phyloP scores from a whole-genome alignment of 495 filamentous ascomycete species.

The Lineolata rhizophorae region DNA sequence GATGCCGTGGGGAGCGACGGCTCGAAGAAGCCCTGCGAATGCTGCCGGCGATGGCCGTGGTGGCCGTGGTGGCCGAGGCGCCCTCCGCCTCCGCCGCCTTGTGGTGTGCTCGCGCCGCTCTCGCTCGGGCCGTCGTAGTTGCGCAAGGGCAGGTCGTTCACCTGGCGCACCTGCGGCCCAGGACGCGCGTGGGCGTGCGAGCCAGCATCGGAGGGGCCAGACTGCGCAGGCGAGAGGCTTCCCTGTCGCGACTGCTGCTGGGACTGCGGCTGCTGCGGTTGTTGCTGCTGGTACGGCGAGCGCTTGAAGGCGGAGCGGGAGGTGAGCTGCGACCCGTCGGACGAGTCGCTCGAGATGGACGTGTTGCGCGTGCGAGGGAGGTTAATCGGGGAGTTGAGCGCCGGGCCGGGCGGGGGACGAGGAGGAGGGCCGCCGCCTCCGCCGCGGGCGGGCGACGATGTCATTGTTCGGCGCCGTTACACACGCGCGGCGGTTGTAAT shows the following conservation, averaged over 20 bases:
- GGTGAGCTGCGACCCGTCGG: conserved; percentile 8
- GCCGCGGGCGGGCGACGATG: not conserved
- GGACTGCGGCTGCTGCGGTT: conserved; percentile 1
- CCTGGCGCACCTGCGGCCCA: too few relatives aligned
- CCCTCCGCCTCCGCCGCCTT: too few relatives aligned
- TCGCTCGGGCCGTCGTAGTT: too few relatives aligned
- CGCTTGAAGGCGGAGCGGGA: conserved; percentile 2
- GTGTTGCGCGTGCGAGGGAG: conserved; percentile 2
- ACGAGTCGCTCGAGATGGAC: conserved; percentile 11
- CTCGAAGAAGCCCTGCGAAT: conserved; percentile 80
- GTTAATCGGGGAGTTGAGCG: conserved; percentile 1
- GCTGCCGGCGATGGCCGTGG: conserved; percentile 26
- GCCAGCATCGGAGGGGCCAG: too few relatives aligned
- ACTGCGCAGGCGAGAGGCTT: too few relatives aligned
- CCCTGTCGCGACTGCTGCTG: too few relatives aligned
- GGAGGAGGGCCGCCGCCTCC: too few relatives aligned
- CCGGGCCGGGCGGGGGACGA: too few relatives aligned
- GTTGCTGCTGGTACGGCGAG: not conserved
- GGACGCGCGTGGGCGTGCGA: too few relatives aligned
- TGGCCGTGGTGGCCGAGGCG: conserved; percentile 14
- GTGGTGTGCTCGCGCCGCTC: too few relatives aligned
- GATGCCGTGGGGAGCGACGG: conserved; percentile 51
- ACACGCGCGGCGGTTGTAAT: too few relatives aligned
- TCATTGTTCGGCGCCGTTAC: too few relatives aligned
- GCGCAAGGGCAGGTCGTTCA: conserved; percentile 7